Evolutionary conservation across 2,329 filamentous ascomycete genomes (phyloP).

Genomic region (Fusarium armeniacum): DNA sequence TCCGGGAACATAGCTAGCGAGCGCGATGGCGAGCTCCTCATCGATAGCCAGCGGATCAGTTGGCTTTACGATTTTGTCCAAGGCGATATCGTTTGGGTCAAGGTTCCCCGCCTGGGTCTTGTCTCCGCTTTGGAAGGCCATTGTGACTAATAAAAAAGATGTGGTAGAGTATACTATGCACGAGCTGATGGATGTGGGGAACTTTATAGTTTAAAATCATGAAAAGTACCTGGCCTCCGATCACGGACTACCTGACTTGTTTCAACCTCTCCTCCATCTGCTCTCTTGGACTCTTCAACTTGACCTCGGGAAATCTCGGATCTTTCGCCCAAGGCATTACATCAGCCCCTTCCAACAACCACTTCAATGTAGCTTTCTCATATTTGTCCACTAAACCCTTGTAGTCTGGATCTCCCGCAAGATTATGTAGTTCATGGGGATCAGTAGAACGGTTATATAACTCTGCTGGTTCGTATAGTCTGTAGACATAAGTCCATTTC

Average conservation of each 20-base stretch:
- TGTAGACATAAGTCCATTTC: slow-evolving; percentile 60
- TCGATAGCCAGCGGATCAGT: neutral
- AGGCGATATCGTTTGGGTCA: too few species aligned
- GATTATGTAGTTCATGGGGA: slow-evolving; percentile 57
- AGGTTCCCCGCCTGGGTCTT: too few species aligned
- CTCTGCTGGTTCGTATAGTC: slow-evolving; percentile 61
- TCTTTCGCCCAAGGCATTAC: slow-evolving; percentile 56
- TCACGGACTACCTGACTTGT: too few species aligned
- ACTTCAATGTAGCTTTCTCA: slow-evolving; percentile 55
- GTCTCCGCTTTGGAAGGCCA: too few species aligned
- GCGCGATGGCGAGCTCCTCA: slow-evolving; percentile 14
- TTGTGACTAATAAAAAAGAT: too few species aligned
- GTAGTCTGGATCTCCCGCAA: slow-evolving; percentile 52
- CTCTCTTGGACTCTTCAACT: too few species aligned
- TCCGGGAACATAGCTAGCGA: slow-evolving; percentile 26
- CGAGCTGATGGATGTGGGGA: too few species aligned
- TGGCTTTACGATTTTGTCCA: too few species aligned
- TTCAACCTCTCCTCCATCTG: too few species aligned
- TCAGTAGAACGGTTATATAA: slow-evolving; percentile 58
- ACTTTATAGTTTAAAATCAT: too few species aligned
- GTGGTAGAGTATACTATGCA: too few species aligned
- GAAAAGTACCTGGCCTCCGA: too few species aligned
- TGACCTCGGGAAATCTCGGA: slow-evolving; percentile 48
- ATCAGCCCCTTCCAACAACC: slow-evolving; percentile 56
- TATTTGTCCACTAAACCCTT: slow-evolving; percentile 37